Evolutionary conservation across 768 basidiomycete species (phyloP), one percentile per base, ranked within the genome.

Genomic region (Trametes cinnabarina): DNA sequence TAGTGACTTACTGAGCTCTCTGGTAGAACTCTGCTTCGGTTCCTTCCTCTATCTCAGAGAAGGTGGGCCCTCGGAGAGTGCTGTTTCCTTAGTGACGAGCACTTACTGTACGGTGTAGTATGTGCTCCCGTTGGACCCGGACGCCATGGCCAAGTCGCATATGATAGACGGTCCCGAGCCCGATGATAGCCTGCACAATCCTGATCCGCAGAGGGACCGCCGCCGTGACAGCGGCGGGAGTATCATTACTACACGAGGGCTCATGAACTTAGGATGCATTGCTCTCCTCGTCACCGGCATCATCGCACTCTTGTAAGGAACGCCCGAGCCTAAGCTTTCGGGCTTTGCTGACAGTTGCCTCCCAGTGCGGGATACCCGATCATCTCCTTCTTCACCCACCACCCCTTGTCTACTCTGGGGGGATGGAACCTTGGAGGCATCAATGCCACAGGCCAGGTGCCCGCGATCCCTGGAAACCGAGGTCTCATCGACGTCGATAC

Each of bases 231-330:
- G 68, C 40, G 70, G 73, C 14, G 79, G 79, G 17, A 71, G 77
- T 60, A 70, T 79, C 41, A 77, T 84, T 64, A 82, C 83, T 15
- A 64, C 72, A 60, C 76, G 90, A 71, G 88, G 88, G 15, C 63
- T 90, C 47, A 74, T 79, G 11, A 93, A 94, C 66, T 67, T 90
- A 0, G 85, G 90, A 1, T 92, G 88, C 66, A 74, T 93, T 12
- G 56, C 77, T 46, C 37, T 87, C 47, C 70, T 92, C 12, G 71
- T 79, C 20, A 49, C 69, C 50, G 73, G 73, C n/a, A 72, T 82
- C 43, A 54, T 86, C 10, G 68, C 77, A 10, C 87, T 87, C 17
- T 65, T 60, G 52, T 60, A 28, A 5, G 52, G 12, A 25, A 20
- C 19, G 19, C 8, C 22, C 44, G 17, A 26, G 14, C 4, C 12